Base-by-base conservation (phyloP, 805 yeast species). In the Pichia nakasei region DNA sequence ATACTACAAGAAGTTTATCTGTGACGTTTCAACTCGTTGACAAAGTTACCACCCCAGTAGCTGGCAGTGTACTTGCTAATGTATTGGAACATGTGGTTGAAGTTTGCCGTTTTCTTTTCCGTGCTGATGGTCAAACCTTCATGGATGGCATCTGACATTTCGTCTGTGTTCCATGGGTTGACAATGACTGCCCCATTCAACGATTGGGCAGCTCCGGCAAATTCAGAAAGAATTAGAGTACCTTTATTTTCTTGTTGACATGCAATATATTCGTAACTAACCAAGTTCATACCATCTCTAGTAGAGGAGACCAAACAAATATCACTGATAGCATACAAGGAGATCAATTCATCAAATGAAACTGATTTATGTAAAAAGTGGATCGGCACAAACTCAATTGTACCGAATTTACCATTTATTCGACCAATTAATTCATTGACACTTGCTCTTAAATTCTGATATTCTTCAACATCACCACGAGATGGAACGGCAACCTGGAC, bases 181-280 rank as follows among this genome's bases (percentile, higher is more conserved):
- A 93, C 95, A 47, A 93, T 78, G 13, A 91, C 61, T 1, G 96
- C 88, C 21, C 99, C 99, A 58, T 93, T 91, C 50, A 93, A 69
- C 1, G 95, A 84, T 66, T 93, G 99, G 1, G 98, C 97, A n/a
- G 98, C 98, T 39, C 99, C 99, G 0, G 98, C 93, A 66, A 93
- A 93, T 66, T 93, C 99, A 35, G 95, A 82, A 49, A 93, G 63
- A 39, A 93, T 85, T 53, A 93, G 70, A 3, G 88, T 79, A 9
- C 99, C 99, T 50, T 87, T 80, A 48, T 79, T 79, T 38, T 81
- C 80, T 41, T 60, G 52, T 65, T 93, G 98, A 59, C 97, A 91
- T 1, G 97, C 97, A 55, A 93, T 87, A 64, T 93, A 93, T 66
- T 93, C 99, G 61, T 87, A 94, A 42, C 91, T 78, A 37, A 94